Evolutionary conservation across 192 early-diverging fungal genomes (phyloP).

Genomic region (Podila horticola): DNA sequence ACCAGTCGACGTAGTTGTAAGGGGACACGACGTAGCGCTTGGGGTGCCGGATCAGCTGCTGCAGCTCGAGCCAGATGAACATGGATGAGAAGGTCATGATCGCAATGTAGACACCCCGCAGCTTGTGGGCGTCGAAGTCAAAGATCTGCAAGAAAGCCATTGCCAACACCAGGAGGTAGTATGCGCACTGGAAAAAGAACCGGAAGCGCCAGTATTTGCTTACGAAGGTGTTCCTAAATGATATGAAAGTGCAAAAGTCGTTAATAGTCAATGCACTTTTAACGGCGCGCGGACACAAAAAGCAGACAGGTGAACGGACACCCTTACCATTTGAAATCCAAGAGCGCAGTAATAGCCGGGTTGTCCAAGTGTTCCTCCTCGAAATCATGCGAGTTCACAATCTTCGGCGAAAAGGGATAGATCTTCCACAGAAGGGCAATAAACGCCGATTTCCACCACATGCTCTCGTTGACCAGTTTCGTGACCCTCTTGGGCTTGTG

Average conservation of each 20-base stretch:
- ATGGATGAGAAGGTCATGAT: background rate
- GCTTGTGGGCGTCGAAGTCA: background rate
- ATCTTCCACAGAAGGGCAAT: background rate
- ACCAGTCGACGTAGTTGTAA: background rate
- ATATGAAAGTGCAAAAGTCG: too few species aligned
- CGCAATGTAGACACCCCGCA: background rate
- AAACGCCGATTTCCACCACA: background rate
- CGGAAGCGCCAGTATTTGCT: background rate
- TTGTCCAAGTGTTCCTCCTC: background rate
- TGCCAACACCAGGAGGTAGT: background rate
- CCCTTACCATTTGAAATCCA: background rate
- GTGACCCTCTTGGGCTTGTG: background rate
- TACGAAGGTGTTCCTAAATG: background rate
- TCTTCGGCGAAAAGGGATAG: background rate
- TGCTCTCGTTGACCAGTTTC: background rate
- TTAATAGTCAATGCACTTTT: too few species aligned
- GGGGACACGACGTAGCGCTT: background rate
- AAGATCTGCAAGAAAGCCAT: background rate
- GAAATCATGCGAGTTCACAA: background rate
- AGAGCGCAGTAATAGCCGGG: background rate
- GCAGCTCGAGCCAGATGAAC: conserved; percentile 3
- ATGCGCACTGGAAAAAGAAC: background rate
- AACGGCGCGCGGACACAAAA: background rate
- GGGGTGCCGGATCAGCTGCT: background rate
- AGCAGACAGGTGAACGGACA: background rate